These are phyloP conservation scores for Vigna mungo DNA, from an alignment of 306 rosid genomes.

Conservation along the genomic window DNA sequence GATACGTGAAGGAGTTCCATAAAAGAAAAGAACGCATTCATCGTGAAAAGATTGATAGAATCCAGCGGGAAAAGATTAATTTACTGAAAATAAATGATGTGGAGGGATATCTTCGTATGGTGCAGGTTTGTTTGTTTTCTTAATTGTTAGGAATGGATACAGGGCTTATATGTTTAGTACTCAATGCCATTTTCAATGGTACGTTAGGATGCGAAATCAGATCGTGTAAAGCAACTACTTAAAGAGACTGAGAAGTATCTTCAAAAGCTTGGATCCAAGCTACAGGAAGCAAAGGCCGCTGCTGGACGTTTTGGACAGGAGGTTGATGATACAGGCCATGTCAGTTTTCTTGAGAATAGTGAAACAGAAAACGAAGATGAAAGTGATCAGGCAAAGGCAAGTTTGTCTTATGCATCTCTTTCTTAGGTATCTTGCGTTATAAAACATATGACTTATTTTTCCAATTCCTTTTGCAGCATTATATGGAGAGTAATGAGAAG, in stretches of 20 bases:
- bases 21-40: constrained; percentile 96
- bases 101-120: constrained; percentile 99
- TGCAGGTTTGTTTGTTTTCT: constrained; percentile 72
- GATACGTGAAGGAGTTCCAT: constrained; percentile 91
- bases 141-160: constrained; percentile 22
- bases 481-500: constrained; percentile 98
- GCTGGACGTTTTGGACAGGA: constrained; percentile 74
- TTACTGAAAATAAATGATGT: constrained; percentile 96
- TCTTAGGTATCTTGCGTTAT: constrained; percentile 24
- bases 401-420: constrained; percentile 32
- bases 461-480: constrained; percentile 75
- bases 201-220: constrained; percentile 94
- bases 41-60: constrained; percentile 98
- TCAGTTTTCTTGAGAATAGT: constrained; percentile 60
- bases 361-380: constrained; percentile 94
- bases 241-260: constrained; percentile 98
- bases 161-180: constrained; percentile 18
- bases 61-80: constrained; percentile 99
- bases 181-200: constrained; percentile 33
- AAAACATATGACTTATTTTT: constrained; percentile 44
- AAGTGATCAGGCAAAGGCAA: constrained; percentile 98
- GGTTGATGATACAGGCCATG: constrained; percentile 66
- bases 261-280: constrained; percentile 96
- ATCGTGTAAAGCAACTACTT: constrained; percentile 98
- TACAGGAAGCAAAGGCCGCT: constrained; percentile 80